Conservation (phyloP, 2,329 filamentous ascomycete species). For the Plenodomus lindquistii region DNA sequence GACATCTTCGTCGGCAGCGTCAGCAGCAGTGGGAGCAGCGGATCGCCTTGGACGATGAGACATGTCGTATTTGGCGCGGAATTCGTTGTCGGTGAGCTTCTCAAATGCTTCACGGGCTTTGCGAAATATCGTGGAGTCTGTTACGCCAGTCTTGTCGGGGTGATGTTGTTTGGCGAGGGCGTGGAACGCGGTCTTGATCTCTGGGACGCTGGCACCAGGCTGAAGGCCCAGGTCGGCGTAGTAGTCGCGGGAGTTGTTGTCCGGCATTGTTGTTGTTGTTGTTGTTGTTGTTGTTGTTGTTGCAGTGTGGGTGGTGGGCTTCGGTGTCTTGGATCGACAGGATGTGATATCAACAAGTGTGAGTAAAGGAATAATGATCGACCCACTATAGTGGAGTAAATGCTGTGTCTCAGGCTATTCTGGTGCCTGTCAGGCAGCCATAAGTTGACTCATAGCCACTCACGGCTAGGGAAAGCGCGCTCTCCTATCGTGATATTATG, state of each 20-base stretch:
- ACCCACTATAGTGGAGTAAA: no score
- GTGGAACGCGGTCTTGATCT: constrained; percentile 97
- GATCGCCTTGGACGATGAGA: no score
- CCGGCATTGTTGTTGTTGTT: constrained; percentile 8
- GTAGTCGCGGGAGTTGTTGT: constrained; percentile 63
- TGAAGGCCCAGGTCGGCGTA: constrained; percentile 81
- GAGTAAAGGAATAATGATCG: no score
- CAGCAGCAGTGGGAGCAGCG: not conserved
- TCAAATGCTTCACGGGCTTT: constrained; percentile 18
- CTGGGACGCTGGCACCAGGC: constrained; percentile 73
- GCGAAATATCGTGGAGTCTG: constrained; percentile 12
- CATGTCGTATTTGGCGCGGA: constrained; percentile 12
- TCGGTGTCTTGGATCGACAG: no score
- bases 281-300: no score
- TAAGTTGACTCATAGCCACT: no score
- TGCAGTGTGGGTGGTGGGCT: no score
- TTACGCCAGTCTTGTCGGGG: constrained; percentile 84
- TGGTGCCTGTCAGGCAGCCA: no score
- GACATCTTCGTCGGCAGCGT: not conserved
- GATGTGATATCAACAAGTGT: no score
- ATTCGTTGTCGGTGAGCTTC: constrained; percentile 9
- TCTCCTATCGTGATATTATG: no score
- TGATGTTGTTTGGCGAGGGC: constrained; percentile 93
- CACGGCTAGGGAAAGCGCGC: no score
- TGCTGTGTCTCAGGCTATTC: no score